These are phyloP conservation scores for Botrytis elliptica DNA, from an alignment of 2,329 filamentous ascomycete species.

Conservation along the genomic window DNA sequence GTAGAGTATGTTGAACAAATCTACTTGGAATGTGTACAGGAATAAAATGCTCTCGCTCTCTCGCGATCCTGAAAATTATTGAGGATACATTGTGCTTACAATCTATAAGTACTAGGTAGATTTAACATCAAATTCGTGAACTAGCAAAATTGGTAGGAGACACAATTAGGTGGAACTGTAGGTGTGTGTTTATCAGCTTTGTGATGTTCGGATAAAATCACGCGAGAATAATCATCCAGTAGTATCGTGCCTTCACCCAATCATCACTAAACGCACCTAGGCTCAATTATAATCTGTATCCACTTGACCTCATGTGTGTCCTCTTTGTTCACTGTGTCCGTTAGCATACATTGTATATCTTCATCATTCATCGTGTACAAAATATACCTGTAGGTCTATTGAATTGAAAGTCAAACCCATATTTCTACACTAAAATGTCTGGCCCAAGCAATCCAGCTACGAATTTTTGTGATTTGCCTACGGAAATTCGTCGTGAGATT, in stretches of 20 bases:
- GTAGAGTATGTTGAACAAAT: neutral
- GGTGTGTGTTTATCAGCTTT: fast-evolving
- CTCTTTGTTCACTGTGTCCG: neutral
- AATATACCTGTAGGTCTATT: neutral
- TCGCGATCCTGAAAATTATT: neutral
- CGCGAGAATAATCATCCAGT: neutral
- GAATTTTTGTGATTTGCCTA: neutral
- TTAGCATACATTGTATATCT: neutral
- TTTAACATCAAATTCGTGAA: neutral
- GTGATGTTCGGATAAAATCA: fast-evolving
- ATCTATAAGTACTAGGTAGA: neutral
- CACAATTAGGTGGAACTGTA: neutral
- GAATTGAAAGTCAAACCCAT: neutral
- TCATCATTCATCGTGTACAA: neutral
- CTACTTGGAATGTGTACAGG: neutral
- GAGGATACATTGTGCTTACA: neutral
- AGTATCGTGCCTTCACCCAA: fast-evolving
- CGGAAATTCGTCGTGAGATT: neutral
- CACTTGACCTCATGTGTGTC: neutral
- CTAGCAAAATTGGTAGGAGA: neutral
- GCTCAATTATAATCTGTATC: neutral
- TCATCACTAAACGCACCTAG: fast-evolving
- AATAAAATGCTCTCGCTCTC: neutral
- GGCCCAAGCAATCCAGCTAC: neutral
- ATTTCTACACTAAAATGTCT: neutral